Evolutionary conservation across 495 filamentous ascomycete genomes (phyloP), one percentile per base, ranked within the genome.

Genomic region (Penicillium ucsense): DNA sequence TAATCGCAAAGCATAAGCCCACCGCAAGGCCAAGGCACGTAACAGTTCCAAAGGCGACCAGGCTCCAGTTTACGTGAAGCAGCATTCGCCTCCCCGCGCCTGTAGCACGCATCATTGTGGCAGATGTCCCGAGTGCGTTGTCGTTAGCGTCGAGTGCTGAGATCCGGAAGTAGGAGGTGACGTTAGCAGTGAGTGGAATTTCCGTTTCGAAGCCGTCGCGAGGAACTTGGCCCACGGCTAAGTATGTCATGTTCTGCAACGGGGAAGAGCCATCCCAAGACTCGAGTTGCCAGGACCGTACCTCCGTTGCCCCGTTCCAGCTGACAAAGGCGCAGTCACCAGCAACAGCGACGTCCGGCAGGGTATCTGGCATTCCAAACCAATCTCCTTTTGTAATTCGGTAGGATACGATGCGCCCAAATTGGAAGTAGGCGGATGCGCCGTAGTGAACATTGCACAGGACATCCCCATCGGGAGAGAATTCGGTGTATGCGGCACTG

Each of bases 401-500:
- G 35, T 70, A 71, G 2, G 65, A 71, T 1, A 67, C 64, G 0
- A 62, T 56, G 4, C 69, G 62, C 0, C 66, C 63, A 11, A 68
- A 66, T 8, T 57, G 60, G 47, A 68, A 71, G 11, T 62, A 71
- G 5, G 57, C 62, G 20, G 61, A 64, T 2, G 67, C 63, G 6
- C 61, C 63, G 38, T 66, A 67, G 45, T 66, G 65, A 9, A 63
- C 56, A 42, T 71, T 58, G 49, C 76, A 79, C 4, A 78, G 49
- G 8, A 73, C 50, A 6, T 69, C 66, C 0, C 81, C 80, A 12
- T 77, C 64, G 0, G 61, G 47, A 0, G 64, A 69, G 54, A 73
- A 82, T 50, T 84, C 79, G 1, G 73, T 81, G 45, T 75, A 68
- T 5, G 72, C 72, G 1, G 76, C 71, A 35, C 69, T 68, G 35